A percentile compares a stretch with the other conserved stretches of the same genome.
These are phyloP conservation scores for Hypoxylon sp. DNA, from an alignment of 2,329 filamentous ascomycete genomes.

Conservation along the genomic window DNA sequence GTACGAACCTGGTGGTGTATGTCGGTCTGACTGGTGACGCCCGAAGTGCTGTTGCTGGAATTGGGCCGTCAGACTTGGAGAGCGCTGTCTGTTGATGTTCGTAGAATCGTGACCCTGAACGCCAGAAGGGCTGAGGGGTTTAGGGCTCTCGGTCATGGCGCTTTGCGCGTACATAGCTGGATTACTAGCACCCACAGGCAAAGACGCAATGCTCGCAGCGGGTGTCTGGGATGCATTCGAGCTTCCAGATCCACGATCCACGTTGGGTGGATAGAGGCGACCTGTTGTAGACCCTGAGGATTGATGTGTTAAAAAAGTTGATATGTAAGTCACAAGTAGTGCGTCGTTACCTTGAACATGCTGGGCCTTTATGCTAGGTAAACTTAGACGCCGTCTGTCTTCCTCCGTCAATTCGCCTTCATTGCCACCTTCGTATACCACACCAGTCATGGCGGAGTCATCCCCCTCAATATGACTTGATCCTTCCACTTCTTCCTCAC, in stretches of 20 bases:
- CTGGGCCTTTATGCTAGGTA: slow-evolving; percentile 82
- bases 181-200: slow-evolving; percentile 63
- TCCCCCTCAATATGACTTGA: slow-evolving; percentile 64
- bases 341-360: slow-evolving; percentile 70
- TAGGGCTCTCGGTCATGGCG: slow-evolving; percentile 88
- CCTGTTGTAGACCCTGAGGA: slow-evolving; percentile 67
- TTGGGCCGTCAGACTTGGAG: slow-evolving; percentile 76
- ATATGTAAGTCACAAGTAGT: slow-evolving; percentile 66
- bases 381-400: slow-evolving; percentile 74
- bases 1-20: slow-evolving; percentile 68
- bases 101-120: slow-evolving; percentile 67
- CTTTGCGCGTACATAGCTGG: slow-evolving; percentile 77
- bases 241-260: slow-evolving; percentile 69
- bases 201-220: slow-evolving; percentile 65
- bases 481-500: slow-evolving; percentile 80
- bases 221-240: slow-evolving; percentile 69
- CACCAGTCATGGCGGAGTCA: slow-evolving; percentile 70
- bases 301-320: slow-evolving; percentile 83
- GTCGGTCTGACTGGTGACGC: slow-evolving; percentile 69
- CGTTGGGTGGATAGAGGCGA: slow-evolving; percentile 74
- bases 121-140: slow-evolving; percentile 79
- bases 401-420: slow-evolving; percentile 74
- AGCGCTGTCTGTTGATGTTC: slow-evolving; percentile 70
- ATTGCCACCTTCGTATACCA: slow-evolving; percentile 70
- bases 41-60: slow-evolving; percentile 75